phyloP scores from a whole-genome alignment of 345 rosid species.

The Punica granatum region DNA sequence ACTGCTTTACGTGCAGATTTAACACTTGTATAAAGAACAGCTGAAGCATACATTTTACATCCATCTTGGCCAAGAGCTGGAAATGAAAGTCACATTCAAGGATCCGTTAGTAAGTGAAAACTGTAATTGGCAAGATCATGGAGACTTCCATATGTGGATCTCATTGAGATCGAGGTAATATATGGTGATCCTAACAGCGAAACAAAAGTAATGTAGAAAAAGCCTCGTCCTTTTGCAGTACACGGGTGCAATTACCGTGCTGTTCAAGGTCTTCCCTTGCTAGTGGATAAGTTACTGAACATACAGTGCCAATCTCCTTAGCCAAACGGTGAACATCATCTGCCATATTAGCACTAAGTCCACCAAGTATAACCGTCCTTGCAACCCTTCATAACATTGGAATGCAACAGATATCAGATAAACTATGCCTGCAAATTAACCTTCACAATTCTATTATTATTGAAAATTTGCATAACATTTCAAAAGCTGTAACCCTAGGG shows the following conservation, averaged over 20 bases:
- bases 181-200: neutral
- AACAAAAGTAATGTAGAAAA: neutral
- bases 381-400: slow-evolving; percentile 59
- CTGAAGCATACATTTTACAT: slow-evolving; percentile 79
- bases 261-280: slow-evolving; percentile 57
- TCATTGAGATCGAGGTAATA: neutral
- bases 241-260: slow-evolving; percentile 40
- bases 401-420: slow-evolving; percentile 4
- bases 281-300: slow-evolving; percentile 80
- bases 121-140: neutral
- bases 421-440: neutral
- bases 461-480: too few relatives aligned
- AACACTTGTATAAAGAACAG: slow-evolving; percentile 74
- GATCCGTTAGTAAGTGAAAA: neutral
- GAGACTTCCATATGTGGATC: neutral
- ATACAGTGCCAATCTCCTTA: slow-evolving; percentile 58
- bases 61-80: slow-evolving; percentile 90
- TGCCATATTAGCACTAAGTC: slow-evolving; percentile 69
- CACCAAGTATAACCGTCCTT: slow-evolving; percentile 85
- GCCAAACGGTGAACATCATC: slow-evolving; percentile 60
- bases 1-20: slow-evolving; percentile 68
- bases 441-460: neutral
- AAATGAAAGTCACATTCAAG: slow-evolving; percentile 10
- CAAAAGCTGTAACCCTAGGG: too few relatives aligned
- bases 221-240: neutral